Conservation (phyloP, 768 basidiomycete genomes). For the Boletus sp. region DNA sequence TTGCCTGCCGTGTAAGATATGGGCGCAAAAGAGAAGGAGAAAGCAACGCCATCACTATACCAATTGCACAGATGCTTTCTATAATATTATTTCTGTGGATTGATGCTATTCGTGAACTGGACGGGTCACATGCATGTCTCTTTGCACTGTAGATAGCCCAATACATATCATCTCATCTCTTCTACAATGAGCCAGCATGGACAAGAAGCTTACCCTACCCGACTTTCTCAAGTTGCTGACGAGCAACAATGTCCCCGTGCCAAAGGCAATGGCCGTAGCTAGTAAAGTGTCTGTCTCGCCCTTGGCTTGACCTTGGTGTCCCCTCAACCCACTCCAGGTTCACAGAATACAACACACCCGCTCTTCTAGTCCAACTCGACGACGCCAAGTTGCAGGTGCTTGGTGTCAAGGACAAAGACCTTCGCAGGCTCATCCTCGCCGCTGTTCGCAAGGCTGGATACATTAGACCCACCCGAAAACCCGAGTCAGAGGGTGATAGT, state of each 20-base stretch:
- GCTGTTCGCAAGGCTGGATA: constrained; percentile 68
- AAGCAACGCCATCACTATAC: constrained; percentile 20
- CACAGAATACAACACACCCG: constrained; percentile 62
- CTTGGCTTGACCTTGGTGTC: neutral
- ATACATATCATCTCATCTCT: too few relatives aligned
- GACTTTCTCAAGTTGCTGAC: constrained; percentile 66
- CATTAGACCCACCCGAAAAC: constrained; percentile 21
- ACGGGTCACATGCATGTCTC: neutral
- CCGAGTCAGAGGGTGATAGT: constrained; percentile 13
- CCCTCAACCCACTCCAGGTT: constrained; percentile 47
- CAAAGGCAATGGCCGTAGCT: constrained; percentile 67
- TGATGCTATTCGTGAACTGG: neutral
- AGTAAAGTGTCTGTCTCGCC: constrained; percentile 56
- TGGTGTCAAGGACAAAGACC: constrained; percentile 63
- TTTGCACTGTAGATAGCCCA: neutral
- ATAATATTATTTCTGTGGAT: constrained; percentile 8
- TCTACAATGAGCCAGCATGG: constrained; percentile 2
- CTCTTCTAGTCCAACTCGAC: constrained; percentile 53
- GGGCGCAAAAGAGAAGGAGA: constrained; percentile 7
- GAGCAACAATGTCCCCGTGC: constrained; percentile 49
- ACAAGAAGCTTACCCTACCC: constrained; percentile 56
- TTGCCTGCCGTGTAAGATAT: constrained; percentile 11
- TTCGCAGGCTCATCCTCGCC: constrained; percentile 54
- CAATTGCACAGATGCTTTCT: constrained; percentile 3
- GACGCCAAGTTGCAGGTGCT: constrained; percentile 54